Evolutionary conservation across 2,329 filamentous ascomycete species (phyloP), one percentile per base, ranked within the genome.

Genomic region (Verticillium dahliae): DNA sequence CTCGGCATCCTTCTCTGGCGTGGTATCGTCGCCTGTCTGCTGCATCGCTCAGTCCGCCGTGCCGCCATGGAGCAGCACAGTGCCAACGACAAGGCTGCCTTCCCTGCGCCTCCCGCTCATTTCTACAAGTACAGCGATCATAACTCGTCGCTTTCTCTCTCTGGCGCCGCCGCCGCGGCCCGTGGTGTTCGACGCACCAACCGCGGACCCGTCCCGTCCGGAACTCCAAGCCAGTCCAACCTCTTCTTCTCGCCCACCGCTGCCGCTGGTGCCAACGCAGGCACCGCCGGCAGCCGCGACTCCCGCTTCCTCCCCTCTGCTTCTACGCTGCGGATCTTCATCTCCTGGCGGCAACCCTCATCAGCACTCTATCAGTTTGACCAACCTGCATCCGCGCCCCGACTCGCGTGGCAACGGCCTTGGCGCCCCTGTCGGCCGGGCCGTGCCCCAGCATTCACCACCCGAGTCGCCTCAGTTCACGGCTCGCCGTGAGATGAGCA

Each of bases 201-300:
- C 62, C 81, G 84, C 57, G 82, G 79, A 1, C 80, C 82, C 3
- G 75, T 78, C 35, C 81, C 81, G 2, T 84, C 84, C 10, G 77
- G 77, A 58, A 85, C 83, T 33, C 85, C 81, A 11, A 90, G 85
- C 70, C 80, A 83, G 68, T 86, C 86, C 41, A 91, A 89, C 65
- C 81, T 98, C 15, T 99, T 99, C 84, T 99, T 97, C 80, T 97
- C 92, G 7, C 95, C 95, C 0, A 98, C 95, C 0, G 93, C 93
- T 1, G 86, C 85, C 52, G 80, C 35, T 61, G 58, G 22, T 34
- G 79, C 90, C 2, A 50, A 50, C 18, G 45, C 45, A 11, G 90
- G 89, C 14, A 86, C 85, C 45, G 78, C 81, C 14, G 80, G 81
- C 62, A 80, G 81, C 58, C 88, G 93, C 60, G 86, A 85, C 62